These are phyloP conservation scores for Mitragyna speciosa DNA, from an alignment of 257 asterid species.

Conservation along the genomic window DNA sequence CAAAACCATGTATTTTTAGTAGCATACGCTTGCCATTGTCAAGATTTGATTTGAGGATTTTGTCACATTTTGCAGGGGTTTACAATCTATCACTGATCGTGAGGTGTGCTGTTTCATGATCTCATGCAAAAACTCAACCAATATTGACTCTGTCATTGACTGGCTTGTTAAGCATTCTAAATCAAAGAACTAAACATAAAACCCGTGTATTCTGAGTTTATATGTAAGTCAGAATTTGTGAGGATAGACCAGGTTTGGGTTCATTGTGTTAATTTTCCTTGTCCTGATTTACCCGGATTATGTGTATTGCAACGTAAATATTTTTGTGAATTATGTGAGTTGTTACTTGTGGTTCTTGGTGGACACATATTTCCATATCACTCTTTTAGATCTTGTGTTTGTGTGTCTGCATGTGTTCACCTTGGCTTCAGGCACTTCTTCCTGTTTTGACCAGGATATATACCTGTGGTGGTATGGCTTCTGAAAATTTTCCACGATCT, in stretches of 20 bases:
- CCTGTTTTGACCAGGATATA: not conserved
- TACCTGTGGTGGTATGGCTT: not conserved
- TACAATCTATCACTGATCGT: constrained; percentile 74
- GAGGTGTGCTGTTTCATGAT: constrained; percentile 99
- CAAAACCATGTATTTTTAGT: not conserved
- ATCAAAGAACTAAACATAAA: constrained; percentile 63
- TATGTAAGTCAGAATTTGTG: constrained; percentile 5
- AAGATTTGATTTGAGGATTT: not conserved
- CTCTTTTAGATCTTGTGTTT: not conserved
- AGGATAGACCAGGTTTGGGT: constrained; percentile 9
- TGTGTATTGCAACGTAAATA: constrained; percentile 24
- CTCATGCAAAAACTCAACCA: constrained; percentile 94
- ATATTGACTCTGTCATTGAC: constrained; percentile 91
- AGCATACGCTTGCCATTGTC: not conserved
- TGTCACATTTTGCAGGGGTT: constrained; percentile 57
- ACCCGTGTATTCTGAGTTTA: constrained; percentile 1
- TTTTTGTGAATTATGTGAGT: constrained; percentile 23
- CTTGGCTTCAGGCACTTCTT: not conserved
- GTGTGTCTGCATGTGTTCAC: not conserved
- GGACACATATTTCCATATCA: not conserved
- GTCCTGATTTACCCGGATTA: not conserved
- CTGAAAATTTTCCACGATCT: not conserved
- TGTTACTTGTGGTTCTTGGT: not conserved
- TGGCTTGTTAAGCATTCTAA: constrained; percentile 97
- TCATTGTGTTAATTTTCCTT: constrained; percentile 15